Conservation (phyloP, 2,329 filamentous ascomycete genomes). For the Diaporthe amygdali region DNA sequence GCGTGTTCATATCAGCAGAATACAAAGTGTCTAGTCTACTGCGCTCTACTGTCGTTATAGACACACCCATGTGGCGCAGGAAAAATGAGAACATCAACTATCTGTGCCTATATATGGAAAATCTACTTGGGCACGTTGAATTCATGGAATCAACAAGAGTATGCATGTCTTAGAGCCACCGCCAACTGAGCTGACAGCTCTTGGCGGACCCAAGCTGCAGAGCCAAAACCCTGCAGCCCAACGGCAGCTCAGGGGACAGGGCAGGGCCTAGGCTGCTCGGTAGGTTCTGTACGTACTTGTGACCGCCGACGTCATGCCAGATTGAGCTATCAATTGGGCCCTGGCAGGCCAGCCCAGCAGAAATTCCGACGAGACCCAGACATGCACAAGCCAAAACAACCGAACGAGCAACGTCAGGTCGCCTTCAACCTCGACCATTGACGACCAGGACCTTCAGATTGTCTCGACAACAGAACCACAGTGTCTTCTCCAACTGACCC, state of each 20-base stretch:
- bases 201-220: neutral
- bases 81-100: no score
- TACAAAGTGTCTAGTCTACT: no score
- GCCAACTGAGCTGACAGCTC: neutral
- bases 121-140: no score
- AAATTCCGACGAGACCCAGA: neutral
- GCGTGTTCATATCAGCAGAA: no score
- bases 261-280: neutral
- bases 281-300: no score
- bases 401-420: neutral
- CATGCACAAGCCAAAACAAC: no score
- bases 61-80: no score
- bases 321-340: neutral
- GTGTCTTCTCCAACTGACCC: neutral
- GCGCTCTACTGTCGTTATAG: no score
- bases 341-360: no score
- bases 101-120: no score
- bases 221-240: neutral
- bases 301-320: slow-evolving; percentile 10
- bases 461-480: neutral
- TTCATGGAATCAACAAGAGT: no score
- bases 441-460: neutral
- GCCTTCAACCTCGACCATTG: no score
- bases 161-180: neutral
- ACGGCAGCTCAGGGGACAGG: neutral